Evolutionary conservation across 2,329 filamentous ascomycete genomes (phyloP), one percentile per base, ranked within the genome.

Genomic region (Fusarium camptoceras): DNA sequence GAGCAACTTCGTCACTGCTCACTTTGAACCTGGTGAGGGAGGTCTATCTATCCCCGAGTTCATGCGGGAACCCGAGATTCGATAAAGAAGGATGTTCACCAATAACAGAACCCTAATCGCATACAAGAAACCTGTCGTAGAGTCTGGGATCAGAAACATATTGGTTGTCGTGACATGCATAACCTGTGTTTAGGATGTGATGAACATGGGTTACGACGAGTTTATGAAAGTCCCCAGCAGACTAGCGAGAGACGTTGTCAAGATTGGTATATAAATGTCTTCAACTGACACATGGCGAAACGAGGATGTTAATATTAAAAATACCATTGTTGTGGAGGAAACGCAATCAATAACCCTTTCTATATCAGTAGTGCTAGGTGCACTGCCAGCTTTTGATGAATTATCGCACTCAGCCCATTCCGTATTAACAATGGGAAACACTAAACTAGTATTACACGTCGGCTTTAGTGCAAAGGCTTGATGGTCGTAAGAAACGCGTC

Each of bases 11-110:
- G 77, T 75, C 6, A 61, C 73, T 24, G 59, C 76, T 30, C 75
- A 75, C 34, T 72, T 76, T 28, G 79, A 82, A 48, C 70, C 75
- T 16, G 78, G 76, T 1, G 80, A 81, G 15, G 73, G 76, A 6
- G 79, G 77, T 3, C 74, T 82, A 25, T 66, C 77, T 8, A 75
- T 82, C 42, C 80, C 81, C 2, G 81, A 83, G 43, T 83, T 83
- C 58, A 82, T 83, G 79, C 78, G 80, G 6, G 81, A 83, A 54
- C 80, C 81, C 3, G 81, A 83, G 71, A 77, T 83, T 61, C 78
- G 81, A 22, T 82, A 63, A 78, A 44, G 18, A 25, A 55, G 34
- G 34, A 41, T 39, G 42, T 25, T 22, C 11, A 25, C 25, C 24
- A 30, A 12, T 28, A 18, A 39, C 22, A 28, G 25, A 22, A 28